Evolutionary conservation across 2,329 filamentous ascomycete species (phyloP), one percentile per base, ranked within the genome.

Genomic region (Fusarium sambucinum): DNA sequence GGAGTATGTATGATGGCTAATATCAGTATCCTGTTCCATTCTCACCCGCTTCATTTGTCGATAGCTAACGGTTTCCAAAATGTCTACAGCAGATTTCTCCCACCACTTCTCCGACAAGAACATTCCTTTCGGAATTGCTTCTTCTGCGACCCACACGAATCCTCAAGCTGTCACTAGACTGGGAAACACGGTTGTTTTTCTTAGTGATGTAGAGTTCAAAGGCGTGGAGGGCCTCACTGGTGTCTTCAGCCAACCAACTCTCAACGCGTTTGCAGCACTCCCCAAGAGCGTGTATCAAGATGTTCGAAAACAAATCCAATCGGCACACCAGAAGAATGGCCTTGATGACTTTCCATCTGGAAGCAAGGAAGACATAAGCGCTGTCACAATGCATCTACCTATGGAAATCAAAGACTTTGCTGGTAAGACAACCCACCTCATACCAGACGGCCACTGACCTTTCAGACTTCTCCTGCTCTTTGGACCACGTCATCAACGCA

Each of bases 361-460:
- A 6, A 57, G 52, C 2, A 59, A 51, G n/a, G 60, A 68, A 30
- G 58, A 63, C 1, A 40, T 78, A 1, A 61, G 59, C 1, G 35
- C 42, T 16, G 68, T 68, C 1, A 67, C 19, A 76, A 76, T 87
- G 67, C 84, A 89, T 70, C 72, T 90, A 1, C 89, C 88, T 0
- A 76, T 90, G 37, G 74, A 78, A 5, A 83, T 88, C 19, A 80
- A 81, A 6, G 87, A 86, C 35, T 90, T 88, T 70, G 85, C 76
- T 5, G 73, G 70, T 73, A 55, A 25, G 0, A 27, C 1, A 3
- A 5, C 5, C 4, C 3, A 6, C 1, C 1, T 0, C 6, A 6
- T 30, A 10, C 2, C 4, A 13, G 23, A 21, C 17, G 3, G 10
- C 14, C 12, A 8, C 38, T 57, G 4, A 63, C 12, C 12, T 14